Evolutionary conservation across 2,329 filamentous ascomycete species (phyloP), one percentile per base, ranked within the genome.

Genomic region (Venturia nashicola): DNA sequence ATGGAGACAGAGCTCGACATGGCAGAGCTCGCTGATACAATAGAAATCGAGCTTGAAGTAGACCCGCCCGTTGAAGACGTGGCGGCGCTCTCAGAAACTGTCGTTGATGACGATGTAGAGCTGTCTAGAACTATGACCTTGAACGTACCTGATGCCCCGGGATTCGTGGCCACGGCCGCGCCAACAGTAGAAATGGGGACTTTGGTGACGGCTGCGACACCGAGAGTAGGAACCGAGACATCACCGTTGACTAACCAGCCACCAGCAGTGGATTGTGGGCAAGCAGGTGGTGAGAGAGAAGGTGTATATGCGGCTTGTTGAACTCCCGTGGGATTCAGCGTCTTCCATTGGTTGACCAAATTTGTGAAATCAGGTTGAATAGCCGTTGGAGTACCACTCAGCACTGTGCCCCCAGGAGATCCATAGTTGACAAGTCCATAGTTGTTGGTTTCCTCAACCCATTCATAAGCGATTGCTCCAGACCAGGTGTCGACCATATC

Each of bases 401-500:
- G 83, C 0, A 83, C 82, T 74, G 81, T 91, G 39, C 89, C 87
- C 68, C 85, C 89, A 14, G 82, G 78, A 4, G 82, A 77, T 0
- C 88, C 89, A 72, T 96, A 96, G 23, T 82, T 86, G 69, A 95
- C 82, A 42, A 96, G 79, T 44, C 91, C 91, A 74, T 95, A 96
- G 70, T 90, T 76, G 74, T 95, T 95, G 61, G 82, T 79, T 74
- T 95, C 90, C 72, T 93, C 78, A 66, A 95, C 90, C 91, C 91
- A 96, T 72, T 96, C 90, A 75, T 96, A 95, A 68, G 95, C 80
- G 67, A 96, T 91, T 62, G 89, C 82, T 63, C 91, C 91, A 62
- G 88, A 91, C 81, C 83, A 86, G 27, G 78, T 84, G 76, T 80
- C 78, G 7, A 82, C 76, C 91, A 96, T 96, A 3, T 89, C 76